phyloP scores from a whole-genome alignment of 768 basidiomycete genomes.

The Lactarius sp. region DNA sequence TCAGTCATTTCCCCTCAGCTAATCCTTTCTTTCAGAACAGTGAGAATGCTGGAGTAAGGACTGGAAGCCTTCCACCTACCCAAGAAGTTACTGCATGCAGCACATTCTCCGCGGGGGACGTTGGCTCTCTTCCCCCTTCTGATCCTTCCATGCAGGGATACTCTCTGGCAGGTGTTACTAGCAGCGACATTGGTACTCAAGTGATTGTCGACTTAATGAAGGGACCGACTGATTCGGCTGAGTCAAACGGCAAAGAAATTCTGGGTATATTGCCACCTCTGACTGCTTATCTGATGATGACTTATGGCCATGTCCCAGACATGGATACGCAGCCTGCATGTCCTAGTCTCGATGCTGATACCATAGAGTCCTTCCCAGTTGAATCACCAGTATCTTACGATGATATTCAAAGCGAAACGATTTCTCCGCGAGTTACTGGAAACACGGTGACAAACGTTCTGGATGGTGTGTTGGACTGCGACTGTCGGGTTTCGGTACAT shows the following conservation, averaged over 20 bases:
- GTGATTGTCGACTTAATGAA: conserved; percentile 34
- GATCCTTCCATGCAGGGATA: conserved; percentile 15
- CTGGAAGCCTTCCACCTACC: conserved; percentile 28
- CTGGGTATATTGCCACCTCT: conserved; percentile 36
- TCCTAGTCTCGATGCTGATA: conserved; percentile 19
- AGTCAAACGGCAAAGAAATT: conserved; percentile 42
- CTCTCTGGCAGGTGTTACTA: conserved; percentile 7
- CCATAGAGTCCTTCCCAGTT: conserved; percentile 40
- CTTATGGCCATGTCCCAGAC: conserved; percentile 26
- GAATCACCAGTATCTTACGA: conserved; percentile 4
- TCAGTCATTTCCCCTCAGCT: neutral
- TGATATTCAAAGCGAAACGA: neutral
- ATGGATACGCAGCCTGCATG: conserved; percentile 32
- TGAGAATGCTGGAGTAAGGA: neutral
- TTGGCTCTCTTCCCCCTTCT: conserved; percentile 23
- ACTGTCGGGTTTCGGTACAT: conserved; percentile 57
- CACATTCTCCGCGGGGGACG: neutral
- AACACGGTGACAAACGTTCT: conserved; percentile 24
- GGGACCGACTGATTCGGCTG: conserved; percentile 15
- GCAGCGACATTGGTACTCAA: conserved; percentile 38
- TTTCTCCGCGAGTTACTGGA: conserved; percentile 19
- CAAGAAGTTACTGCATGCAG: conserved; percentile 6
- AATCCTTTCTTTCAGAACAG: conserved; percentile 8
- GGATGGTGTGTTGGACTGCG: conserved; percentile 53
- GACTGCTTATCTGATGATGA: neutral